These are phyloP conservation scores for Durusdinium trenchii DNA, from an alignment of 73 alveolate species.

Conservation along the genomic window DNA sequence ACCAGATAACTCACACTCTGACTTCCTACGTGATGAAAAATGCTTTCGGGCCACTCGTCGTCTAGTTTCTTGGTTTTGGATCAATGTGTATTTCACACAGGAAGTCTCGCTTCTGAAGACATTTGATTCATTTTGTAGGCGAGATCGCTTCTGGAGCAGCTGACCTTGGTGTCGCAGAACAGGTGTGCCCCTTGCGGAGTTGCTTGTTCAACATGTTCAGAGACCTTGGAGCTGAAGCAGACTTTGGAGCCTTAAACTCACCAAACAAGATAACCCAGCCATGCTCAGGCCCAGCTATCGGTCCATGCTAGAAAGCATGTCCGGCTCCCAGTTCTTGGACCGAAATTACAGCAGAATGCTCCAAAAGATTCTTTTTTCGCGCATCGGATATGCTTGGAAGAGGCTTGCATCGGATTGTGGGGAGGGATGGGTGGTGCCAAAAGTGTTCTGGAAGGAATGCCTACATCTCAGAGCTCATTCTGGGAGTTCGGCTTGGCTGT, in stretches of 20 bases:
- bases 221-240: not conserved
- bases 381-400: too few relatives aligned
- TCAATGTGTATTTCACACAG: not conserved
- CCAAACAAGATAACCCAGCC: not conserved
- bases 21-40: too few relatives aligned
- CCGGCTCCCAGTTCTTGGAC: not conserved
- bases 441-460: conserved; percentile 15
- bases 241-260: not conserved
- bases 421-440: not conserved
- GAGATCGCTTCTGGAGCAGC: conserved; percentile 84
- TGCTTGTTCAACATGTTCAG: not conserved
- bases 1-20: too few relatives aligned
- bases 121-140: not conserved
- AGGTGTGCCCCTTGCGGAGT: not conserved
- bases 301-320: conserved; percentile 85
- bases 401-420: too few relatives aligned
- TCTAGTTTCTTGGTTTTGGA: not conserved
- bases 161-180: conserved; percentile 92
- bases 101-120: not conserved
- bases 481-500: conserved; percentile 90
- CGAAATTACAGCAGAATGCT: too few relatives aligned
- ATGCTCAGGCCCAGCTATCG: conserved; percentile 73
- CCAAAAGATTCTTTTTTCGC: too few relatives aligned
- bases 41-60: too few relatives aligned
- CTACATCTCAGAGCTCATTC: conserved; percentile 74